Base-by-base conservation (phyloP, 2,329 filamentous ascomycete genomes). In the Penicillium polonicum region DNA sequence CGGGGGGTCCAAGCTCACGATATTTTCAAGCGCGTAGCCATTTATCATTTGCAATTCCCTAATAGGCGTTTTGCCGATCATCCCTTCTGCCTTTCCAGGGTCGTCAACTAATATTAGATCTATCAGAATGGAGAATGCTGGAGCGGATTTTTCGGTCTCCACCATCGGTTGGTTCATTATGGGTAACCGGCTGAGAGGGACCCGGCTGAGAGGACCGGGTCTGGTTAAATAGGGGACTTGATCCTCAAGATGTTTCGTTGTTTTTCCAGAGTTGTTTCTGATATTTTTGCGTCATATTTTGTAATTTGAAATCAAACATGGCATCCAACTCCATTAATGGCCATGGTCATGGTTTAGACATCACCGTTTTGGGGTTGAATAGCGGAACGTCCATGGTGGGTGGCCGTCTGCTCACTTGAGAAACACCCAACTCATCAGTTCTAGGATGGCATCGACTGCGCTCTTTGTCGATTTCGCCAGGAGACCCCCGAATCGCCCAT, bases 401-500 rank as follows among this genome's bases (percentile, higher is more conserved):
- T 55, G 13, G 5, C 19, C 43, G 5, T 29, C 33, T 25, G 9
- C 27, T 29, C 19, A 41, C 5, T 17, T 5, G 12, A 29, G 41
- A 33, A 46, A 50, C 21, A 42, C 21, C n/a, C 52, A 6, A 41
- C 52, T 54, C 17, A 45, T 17, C 9, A 45, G 12, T 4, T 42
- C 4, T 13, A 71, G 70, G 82, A 83, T 65, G 79, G 81, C 27
- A 84, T 87, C 44, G 82, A 85, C 67, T 85, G 82, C 62, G 83
- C 82, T 2, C 74, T 85, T 9, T 85, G 83, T 63, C 81, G 73
- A 51, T 86, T 85, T 68, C 74, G 73, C 46, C 84, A 86, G 65
- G 76, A 78, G 19, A 76, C 77, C 7, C 83, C 83, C 0, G 73
- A 79, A 7, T 73, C 76, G 5, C 77, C 81, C 3, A 80, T 87